These are phyloP conservation scores for Euphrasia arctica DNA, from an alignment of 305 asterid species.

Conservation along the genomic window DNA sequence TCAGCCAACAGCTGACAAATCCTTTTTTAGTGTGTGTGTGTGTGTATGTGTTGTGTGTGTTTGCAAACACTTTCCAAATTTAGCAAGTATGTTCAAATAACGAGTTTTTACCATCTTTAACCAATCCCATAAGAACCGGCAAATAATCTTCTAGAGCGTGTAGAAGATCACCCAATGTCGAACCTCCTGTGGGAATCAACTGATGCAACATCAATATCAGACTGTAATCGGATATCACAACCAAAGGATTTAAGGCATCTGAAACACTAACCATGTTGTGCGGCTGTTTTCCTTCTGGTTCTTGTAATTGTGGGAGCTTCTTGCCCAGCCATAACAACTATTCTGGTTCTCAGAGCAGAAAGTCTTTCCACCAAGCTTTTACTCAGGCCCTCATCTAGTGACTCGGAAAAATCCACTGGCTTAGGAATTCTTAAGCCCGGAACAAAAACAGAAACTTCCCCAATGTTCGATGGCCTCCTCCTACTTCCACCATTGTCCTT, in stretches of 20 bases:
- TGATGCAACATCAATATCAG: slow-evolving; percentile 34
- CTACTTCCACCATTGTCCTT: slow-evolving; percentile 71
- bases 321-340: slow-evolving; percentile 94
- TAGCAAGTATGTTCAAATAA: background rate
- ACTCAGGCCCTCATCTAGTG: slow-evolving; percentile 54
- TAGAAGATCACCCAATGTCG: slow-evolving; percentile 84
- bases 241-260: slow-evolving; percentile 4
- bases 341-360: slow-evolving; percentile 92
- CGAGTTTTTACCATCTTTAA: slow-evolving; percentile 79
- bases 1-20: background rate
- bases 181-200: slow-evolving; percentile 80
- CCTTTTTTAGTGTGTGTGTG: background rate
- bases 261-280: slow-evolving; percentile 82
- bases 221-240: slow-evolving; percentile 22
- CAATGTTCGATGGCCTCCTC: slow-evolving; percentile 88
- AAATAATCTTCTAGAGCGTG: slow-evolving; percentile 95
- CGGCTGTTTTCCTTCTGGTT: slow-evolving; percentile 77
- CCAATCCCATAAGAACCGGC: slow-evolving; percentile 94
- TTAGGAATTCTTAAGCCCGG: slow-evolving; percentile 95
- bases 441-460: slow-evolving; percentile 86
- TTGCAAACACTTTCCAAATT: background rate
- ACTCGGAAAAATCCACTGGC: slow-evolving; percentile 65
- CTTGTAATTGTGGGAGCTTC: slow-evolving; percentile 95
- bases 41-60: no score
- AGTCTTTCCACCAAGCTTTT: slow-evolving; percentile 79